phyloP scores from a whole-genome alignment of 1,139 yeast genomes.

The Arxiozyma bovina region DNA sequence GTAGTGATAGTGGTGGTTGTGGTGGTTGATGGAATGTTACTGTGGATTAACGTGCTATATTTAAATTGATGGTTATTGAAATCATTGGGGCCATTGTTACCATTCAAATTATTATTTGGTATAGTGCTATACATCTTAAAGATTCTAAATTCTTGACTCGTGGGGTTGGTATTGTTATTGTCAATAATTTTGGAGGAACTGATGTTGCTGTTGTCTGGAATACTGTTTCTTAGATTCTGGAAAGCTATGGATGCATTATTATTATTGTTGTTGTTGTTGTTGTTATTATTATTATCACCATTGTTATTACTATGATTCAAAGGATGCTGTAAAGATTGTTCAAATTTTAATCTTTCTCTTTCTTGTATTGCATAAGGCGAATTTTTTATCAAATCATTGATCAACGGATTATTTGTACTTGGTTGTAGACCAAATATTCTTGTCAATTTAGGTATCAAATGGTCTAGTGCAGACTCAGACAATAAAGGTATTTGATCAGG shows the following conservation, averaged over 20 bases:
- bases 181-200: not conserved
- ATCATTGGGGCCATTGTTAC: constrained; percentile 1
- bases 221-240: not conserved
- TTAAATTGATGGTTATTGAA: constrained; percentile 2
- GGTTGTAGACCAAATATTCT: constrained; percentile 18
- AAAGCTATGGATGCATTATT: not conserved
- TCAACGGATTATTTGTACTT: constrained; percentile 15
- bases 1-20: not conserved
- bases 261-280: no score
- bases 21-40: constrained; percentile 5
- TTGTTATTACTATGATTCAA: not conserved
- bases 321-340: constrained; percentile 8
- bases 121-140: constrained; percentile 28
- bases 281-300: not conserved
- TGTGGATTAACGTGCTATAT: not conserved
- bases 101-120: not conserved
- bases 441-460: constrained; percentile 30
- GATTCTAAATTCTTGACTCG: constrained; percentile 22
- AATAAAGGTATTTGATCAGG: constrained; percentile 82
- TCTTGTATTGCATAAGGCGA: constrained; percentile 12
- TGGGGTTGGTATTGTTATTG: constrained; percentile 1
- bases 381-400: constrained; percentile 18
- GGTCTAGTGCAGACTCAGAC: constrained; percentile 42
- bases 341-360: constrained; percentile 4
- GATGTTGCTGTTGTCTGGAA: not conserved